phyloP scores from a whole-genome alignment of 192 early-diverging fungal genomes.

The Rhizoclosmatium globosum region DNA sequence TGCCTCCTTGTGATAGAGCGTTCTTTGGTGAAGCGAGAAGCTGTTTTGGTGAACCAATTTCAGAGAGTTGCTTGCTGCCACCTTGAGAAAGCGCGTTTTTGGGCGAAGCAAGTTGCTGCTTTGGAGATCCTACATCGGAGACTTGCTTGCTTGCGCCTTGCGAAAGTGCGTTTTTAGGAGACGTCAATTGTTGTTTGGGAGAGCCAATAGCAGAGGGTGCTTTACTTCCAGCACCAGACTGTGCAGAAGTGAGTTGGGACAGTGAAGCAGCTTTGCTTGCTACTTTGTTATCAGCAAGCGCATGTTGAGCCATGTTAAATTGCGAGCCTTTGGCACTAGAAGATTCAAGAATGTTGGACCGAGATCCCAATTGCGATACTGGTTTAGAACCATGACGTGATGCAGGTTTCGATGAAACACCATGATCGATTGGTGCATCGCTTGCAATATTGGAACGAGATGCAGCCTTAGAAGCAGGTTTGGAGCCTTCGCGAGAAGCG shows the following conservation, averaged over 20 bases:
- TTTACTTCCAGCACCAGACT: neutral
- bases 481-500: slow-evolving; percentile 1
- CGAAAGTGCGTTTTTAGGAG: too few relatives aligned
- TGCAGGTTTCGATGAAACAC: slow-evolving; percentile 4
- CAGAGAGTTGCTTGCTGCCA: too few relatives aligned
- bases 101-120: neutral
- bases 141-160: neutral
- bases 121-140: neutral
- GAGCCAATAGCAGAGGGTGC: neutral
- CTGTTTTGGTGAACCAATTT: too few relatives aligned
- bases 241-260: neutral
- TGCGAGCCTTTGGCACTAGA: neutral
- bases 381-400: neutral
- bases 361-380: neutral
- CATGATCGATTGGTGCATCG: neutral
- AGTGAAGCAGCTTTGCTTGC: neutral
- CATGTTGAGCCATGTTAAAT: neutral
- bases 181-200: neutral
- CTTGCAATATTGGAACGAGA: neutral
- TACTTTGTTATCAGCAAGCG: neutral
- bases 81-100: neutral
- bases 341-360: neutral
- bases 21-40: too few relatives aligned
- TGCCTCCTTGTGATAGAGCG: too few relatives aligned
- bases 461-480: neutral